These are phyloP conservation scores for Cantharellus cinnabarinus DNA, from an alignment of 768 basidiomycete genomes.

Conservation along the genomic window DNA sequence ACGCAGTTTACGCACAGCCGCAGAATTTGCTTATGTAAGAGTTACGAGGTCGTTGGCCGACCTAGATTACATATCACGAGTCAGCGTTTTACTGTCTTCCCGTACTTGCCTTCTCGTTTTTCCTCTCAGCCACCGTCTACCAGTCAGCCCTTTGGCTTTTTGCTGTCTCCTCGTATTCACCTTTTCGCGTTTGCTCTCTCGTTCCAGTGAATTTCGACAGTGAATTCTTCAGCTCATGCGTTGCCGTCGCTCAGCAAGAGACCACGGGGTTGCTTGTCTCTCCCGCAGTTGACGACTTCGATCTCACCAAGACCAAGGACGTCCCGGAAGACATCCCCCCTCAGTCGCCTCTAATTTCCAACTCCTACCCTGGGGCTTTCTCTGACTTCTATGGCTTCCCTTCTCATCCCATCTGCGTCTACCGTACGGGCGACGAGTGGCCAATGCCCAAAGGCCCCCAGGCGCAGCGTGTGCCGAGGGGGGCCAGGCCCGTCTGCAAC, in stretches of 20 bases:
- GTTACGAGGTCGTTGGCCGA: too few species aligned
- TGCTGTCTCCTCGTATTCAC: background rate
- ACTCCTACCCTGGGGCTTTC: conserved; percentile 1
- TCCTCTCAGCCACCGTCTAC: background rate
- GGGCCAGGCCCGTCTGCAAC: conserved; percentile 15
- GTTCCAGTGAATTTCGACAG: background rate
- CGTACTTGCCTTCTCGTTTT: too few species aligned
- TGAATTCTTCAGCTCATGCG: background rate
- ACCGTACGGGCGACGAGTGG: conserved; percentile 16
- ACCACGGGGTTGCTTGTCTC: background rate
- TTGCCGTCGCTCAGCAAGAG: background rate
- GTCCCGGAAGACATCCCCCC: background rate
- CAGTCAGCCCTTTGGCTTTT: background rate
- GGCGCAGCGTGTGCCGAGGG: conserved; percentile 14
- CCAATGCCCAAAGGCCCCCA: conserved; percentile 9
- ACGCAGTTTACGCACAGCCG: too few species aligned
- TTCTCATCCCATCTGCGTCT: conserved; percentile 14
- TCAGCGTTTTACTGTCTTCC: too few species aligned
- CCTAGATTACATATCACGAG: too few species aligned
- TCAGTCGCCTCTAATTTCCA: background rate
- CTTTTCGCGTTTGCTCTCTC: background rate
- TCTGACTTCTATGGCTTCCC: conserved; percentile 16
- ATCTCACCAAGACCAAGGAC: background rate
- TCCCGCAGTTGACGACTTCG: background rate
- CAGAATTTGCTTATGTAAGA: too few species aligned